Evolutionary conservation across 1,284 basidiomycete species (phyloP), one percentile per base, ranked within the genome.

Genomic region (Earliella scabrosa): DNA sequence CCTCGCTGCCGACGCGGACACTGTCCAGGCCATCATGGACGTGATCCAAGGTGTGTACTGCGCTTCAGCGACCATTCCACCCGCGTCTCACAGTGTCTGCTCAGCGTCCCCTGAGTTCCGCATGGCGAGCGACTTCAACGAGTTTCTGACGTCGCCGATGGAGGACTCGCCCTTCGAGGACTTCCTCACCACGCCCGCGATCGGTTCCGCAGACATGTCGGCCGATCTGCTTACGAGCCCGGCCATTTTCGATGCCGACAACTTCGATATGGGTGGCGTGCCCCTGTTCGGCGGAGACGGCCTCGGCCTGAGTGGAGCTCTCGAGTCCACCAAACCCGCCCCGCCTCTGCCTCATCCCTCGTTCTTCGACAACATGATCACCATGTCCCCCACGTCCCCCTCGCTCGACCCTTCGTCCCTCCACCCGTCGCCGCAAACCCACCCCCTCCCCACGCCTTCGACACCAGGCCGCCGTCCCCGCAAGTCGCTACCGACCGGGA

Each of bases 101-200:
- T 47, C 63, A 73, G 75, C 67, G 23, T 74, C 77, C 13, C 77
- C 76, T 10, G 75, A 76, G 38, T 75, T 75, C 63, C 68, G 66
- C 36, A 65, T 59, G 60, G 60, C 67, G 46, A 50, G 56, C 38
- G 64, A 67, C 49, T 68, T 69, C 65, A 64, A 54, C 59, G 73
- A 74, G 52, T 81, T 68, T 60, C 65, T 82, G 10, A 81, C 80
- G 8, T 82, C 79, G 27, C 80, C 80, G 1, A 68, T 81, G 48
- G 71, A 79, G 10, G 79, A 81, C 43, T 80, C 80, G n/a, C 85
- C 85, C 3, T 74, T 75, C 52, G 77, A 79, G 11, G 82, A 86
- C 32, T 78, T 83, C 67, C 79, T 88, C 57, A 78, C 73, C 5
- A 88, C 87, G 0, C 87, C 87, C 2, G 73, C 68, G 9, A 39